Percentiles rank a stretch among this genome's conserved stretches.
These are phyloP conservation scores for Colletotrichum agaves DNA, from an alignment of 2,329 filamentous ascomycete genomes.

Conservation along the genomic window DNA sequence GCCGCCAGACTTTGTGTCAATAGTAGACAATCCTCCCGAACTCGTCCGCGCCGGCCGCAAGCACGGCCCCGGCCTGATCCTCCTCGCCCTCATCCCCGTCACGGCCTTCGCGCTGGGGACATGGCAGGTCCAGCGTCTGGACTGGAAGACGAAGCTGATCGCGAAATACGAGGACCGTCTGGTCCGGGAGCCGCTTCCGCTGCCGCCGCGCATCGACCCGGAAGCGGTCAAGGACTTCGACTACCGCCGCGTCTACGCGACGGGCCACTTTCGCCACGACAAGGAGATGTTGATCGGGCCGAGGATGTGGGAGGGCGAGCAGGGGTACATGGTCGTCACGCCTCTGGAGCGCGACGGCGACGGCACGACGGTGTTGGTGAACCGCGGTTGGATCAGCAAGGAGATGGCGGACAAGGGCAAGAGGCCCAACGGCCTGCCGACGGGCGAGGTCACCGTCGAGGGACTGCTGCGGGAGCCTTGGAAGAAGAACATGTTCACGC, in stretches of 20 bases:
- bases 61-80: slow-evolving; percentile 83
- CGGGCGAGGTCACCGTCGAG: slow-evolving; percentile 80
- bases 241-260: slow-evolving; percentile 83
- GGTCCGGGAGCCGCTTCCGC: slow-evolving; percentile 83
- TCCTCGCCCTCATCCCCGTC: slow-evolving; percentile 88
- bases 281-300: slow-evolving; percentile 97
- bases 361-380: slow-evolving; percentile 80
- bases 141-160: slow-evolving; percentile 93
- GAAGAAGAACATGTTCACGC: slow-evolving; percentile 99
- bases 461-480: slow-evolving; percentile 88
- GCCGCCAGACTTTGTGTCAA: slow-evolving; percentile 78
- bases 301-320: slow-evolving; percentile 85
- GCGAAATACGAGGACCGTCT: slow-evolving; percentile 93
- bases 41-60: slow-evolving; percentile 78
- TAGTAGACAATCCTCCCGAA: slow-evolving; percentile 85
- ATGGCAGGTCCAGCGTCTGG: slow-evolving; percentile 94
- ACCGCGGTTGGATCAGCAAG: slow-evolving; percentile 91
- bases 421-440: slow-evolving; percentile 72
- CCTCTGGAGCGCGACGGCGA: slow-evolving; percentile 79
- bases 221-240: slow-evolving; percentile 89
- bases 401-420: slow-evolving; percentile 74
- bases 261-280: slow-evolving; percentile 82
- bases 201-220: slow-evolving; percentile 86
- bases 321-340: slow-evolving; percentile 92
- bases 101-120: slow-evolving; percentile 91